These are phyloP conservation scores for Cladosporium sp. DNA, from an alignment of 2,329 filamentous ascomycete genomes.

Conservation along the genomic window DNA sequence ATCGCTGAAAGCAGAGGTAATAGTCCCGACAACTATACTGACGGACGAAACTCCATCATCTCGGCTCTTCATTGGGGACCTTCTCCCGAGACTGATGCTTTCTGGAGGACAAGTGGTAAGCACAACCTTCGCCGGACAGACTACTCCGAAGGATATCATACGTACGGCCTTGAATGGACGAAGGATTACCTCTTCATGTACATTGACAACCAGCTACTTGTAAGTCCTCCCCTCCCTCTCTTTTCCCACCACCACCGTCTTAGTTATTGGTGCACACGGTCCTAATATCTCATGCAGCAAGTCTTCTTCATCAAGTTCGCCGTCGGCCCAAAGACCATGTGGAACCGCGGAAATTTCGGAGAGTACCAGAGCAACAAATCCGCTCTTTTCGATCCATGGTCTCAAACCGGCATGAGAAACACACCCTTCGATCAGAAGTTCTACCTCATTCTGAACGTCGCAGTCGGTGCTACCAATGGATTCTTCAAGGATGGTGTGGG, in stretches of 20 bases:
- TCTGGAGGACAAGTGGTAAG: conserved; percentile 78
- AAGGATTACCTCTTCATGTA: conserved; percentile 83
- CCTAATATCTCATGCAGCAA: conserved; percentile 39
- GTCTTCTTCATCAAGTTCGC: conserved; percentile 63
- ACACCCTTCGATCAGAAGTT: conserved; percentile 32
- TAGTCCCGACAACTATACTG: conserved; percentile 55
- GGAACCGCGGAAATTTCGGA: conserved; percentile 27
- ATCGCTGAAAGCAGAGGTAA: conserved; percentile 75
- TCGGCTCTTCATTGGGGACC: conserved; percentile 77
- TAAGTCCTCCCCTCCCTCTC: not conserved
- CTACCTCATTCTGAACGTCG: conserved; percentile 30
- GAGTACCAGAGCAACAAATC: conserved; percentile 23
- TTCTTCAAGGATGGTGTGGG: conserved; percentile 70
- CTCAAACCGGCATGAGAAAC: conserved; percentile 20
- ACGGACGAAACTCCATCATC: conserved; percentile 74
- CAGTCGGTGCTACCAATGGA: conserved; percentile 40
- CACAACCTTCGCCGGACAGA: conserved; percentile 67
- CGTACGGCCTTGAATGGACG: conserved; percentile 76
- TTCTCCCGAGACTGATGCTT: conserved; percentile 64
- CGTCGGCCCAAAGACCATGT: conserved; percentile 20
- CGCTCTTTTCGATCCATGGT: conserved; percentile 25
- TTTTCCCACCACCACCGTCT: too few relatives aligned
- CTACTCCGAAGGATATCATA: conserved; percentile 64
- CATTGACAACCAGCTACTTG: conserved; percentile 68
- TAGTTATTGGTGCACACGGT: too few relatives aligned